These are phyloP conservation scores for Colletotrichum sp. DNA, from an alignment of 2,329 filamentous ascomycete species.

Conservation along the genomic window DNA sequence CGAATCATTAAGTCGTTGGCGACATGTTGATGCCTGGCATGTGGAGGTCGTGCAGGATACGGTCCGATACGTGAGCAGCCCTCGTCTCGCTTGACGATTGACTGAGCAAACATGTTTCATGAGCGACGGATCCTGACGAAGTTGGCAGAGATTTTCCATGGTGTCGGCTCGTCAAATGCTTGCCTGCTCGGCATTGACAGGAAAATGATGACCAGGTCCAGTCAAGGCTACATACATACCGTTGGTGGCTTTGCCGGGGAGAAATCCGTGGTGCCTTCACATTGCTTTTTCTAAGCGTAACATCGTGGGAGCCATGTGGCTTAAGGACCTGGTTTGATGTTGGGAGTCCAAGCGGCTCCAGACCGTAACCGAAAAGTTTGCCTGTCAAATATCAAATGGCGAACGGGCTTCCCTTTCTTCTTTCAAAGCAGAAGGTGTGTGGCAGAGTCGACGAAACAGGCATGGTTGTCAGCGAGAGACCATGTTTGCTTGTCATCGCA, in stretches of 20 bases:
- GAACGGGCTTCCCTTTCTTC: background rate
- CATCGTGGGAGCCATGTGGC: conserved; percentile 2
- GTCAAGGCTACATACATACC: background rate
- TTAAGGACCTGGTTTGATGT: background rate
- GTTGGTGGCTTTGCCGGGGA: background rate
- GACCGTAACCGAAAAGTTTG: background rate
- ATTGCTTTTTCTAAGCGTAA: background rate
- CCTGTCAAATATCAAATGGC: background rate
- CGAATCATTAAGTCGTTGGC: background rate
- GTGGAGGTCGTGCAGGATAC: background rate
- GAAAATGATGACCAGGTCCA: background rate
- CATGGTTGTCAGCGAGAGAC: background rate
- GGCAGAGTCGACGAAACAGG: background rate
- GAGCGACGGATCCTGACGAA: background rate
- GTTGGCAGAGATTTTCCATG: background rate
- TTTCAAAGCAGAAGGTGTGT: background rate
- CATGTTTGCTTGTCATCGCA: background rate
- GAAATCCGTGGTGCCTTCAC: background rate
- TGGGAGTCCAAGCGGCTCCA: background rate
- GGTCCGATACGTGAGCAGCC: background rate
- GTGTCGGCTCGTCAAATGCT: background rate
- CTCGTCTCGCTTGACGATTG: background rate
- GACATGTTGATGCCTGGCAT: background rate
- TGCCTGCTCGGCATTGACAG: background rate
- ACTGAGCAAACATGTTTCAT: background rate